Percentiles rank a stretch among this genome's conserved stretches.
These are phyloP conservation scores for Mediolabrus comicus DNA, from an alignment of 108 stramenopile species.

Conservation along the genomic window DNA sequence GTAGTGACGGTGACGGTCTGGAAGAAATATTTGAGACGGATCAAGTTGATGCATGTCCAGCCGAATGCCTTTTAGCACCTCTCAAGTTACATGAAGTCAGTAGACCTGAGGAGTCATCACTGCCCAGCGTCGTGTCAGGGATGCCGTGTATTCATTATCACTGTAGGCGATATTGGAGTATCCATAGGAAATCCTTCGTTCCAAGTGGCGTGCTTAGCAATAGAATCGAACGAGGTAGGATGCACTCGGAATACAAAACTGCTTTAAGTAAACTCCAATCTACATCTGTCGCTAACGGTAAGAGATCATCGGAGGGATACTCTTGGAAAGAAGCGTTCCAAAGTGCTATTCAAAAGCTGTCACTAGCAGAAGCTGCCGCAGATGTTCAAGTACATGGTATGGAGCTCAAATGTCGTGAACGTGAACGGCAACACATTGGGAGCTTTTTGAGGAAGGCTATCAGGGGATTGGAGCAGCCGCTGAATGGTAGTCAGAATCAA, in stretches of 20 bases:
- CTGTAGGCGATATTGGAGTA: slow-evolving; percentile 77
- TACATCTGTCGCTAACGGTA: not conserved
- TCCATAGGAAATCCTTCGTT: slow-evolving; percentile 64
- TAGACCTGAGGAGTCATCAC: not conserved
- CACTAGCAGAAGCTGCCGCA: slow-evolving; percentile 71
- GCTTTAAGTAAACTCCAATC: slow-evolving; percentile 33
- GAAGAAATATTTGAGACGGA: slow-evolving; percentile 85
- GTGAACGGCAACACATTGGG: slow-evolving; percentile 58
- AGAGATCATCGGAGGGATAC: not conserved
- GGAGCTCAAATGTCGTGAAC: slow-evolving; percentile 61
- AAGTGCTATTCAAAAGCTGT: slow-evolving; percentile 61
- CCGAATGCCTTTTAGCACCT: slow-evolving; percentile 57
- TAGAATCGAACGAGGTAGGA: slow-evolving; percentile 42
- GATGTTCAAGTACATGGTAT: slow-evolving; percentile 52
- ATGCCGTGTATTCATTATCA: slow-evolving; percentile 59
- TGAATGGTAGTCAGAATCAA: not conserved
- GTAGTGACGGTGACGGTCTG: slow-evolving; percentile 4
- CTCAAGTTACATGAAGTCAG: slow-evolving; percentile 23
- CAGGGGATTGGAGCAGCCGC: slow-evolving; percentile 16
- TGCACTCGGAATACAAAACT: slow-evolving; percentile 48
- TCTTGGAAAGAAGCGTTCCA: slow-evolving; percentile 60
- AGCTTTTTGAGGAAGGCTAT: slow-evolving; percentile 67
- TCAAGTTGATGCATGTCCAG: slow-evolving; percentile 53
- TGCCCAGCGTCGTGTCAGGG: slow-evolving; percentile 18
- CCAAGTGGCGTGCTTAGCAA: slow-evolving; percentile 64